Conservation (phyloP, 441 rosid genomes). For the Syzygium syzygioides region DNA sequence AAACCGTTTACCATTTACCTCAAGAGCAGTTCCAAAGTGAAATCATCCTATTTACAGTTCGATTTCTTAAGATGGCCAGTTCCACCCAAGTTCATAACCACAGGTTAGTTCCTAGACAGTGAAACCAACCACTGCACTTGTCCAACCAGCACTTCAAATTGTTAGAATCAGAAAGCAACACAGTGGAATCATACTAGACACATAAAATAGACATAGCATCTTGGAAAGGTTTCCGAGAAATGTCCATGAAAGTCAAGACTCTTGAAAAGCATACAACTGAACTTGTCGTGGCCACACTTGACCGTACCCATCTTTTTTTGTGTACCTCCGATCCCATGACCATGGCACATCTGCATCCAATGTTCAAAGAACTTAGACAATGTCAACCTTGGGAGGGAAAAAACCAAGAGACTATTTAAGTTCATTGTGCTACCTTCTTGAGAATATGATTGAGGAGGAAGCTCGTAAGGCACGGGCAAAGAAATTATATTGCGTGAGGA, state of each 20-base stretch:
- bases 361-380: background rate
- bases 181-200: background rate
- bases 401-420: background rate
- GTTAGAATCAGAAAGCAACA: background rate
- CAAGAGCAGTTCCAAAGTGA: background rate
- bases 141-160: background rate
- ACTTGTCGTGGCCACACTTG: conserved; percentile 72
- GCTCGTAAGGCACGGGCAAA: conserved; percentile 78
- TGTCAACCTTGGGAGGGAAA: background rate
- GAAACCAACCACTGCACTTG: background rate
- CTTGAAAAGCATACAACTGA: conserved; percentile 24
- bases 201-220: background rate
- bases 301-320: conserved; percentile 78
- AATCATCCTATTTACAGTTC: background rate
- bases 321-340: conserved; percentile 87
- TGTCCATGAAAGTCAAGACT: conserved; percentile 1
- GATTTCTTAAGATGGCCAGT: background rate
- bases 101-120: background rate
- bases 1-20: background rate
- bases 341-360: conserved; percentile 70
- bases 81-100: background rate
- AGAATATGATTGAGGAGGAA: conserved; percentile 69
- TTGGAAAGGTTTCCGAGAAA: background rate
- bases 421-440: conserved; percentile 45
- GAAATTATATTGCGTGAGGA: conserved; percentile 38